Evolutionary conservation across 306 rosid species (phyloP), one percentile per base, ranked within the genome.

Genomic region (Geum urbanum): DNA sequence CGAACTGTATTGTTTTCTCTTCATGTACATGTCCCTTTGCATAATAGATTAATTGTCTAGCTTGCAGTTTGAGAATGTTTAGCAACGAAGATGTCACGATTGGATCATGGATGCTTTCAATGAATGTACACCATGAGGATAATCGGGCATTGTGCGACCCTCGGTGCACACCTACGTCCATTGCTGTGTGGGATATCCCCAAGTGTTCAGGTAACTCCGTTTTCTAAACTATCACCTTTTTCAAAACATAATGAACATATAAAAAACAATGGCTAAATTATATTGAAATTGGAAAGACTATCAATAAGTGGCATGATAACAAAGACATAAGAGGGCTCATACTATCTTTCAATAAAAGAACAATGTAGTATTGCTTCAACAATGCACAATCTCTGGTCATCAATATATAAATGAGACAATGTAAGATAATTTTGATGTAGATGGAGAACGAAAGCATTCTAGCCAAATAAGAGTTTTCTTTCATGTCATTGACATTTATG

Each of bases 41-140:
- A 50, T 60, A 60, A 50, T 59, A 19, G 44, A 59, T 59, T 61
- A 15, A 57, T 52, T 61, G 44, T 68, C 74, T 68, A 13, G 55
- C 46, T 59, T 70, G 63, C 79, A 79, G 77, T 70, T 66, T 79
- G 76, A 63, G 83, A 67, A 63, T 70, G 76, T 75, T 75, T 74
- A 79, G 73, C 72, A 75, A 74, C 45, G 79, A 74, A 75, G 83
- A 75, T 10, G 70, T 79, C 52, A 79, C 62, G 2, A 56, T 75
- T 50, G 79, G 83, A 40, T 65, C 83, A 15, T 79, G 79, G 83
- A 79, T 79, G 83, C 83, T 79, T 56, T 51, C 83, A 18, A 79
- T 74, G 73, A 79, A 74, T 58, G 79, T 79, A 52, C 71, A 70
- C 40, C 76, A 79, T 11, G 83, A 79, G 58, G 76, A 70, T 52